Percentiles rank a stretch among this genome's conserved stretches.
Evolutionary conservation across 2,329 filamentous ascomycete species (phyloP).

Genomic region (Venturia asperata): DNA sequence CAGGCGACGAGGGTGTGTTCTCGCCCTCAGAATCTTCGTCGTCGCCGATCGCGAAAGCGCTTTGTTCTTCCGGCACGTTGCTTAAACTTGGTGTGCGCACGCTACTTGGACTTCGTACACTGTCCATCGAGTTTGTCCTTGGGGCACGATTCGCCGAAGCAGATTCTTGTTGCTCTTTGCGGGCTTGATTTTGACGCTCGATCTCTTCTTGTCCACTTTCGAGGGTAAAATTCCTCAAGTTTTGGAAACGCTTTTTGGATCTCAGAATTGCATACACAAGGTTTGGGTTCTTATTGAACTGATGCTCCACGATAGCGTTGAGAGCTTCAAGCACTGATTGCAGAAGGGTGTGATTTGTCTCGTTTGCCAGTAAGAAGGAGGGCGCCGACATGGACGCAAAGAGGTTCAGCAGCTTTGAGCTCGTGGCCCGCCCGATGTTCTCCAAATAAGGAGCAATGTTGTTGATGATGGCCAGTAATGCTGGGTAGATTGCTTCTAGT

Average conservation of each 20-base stretch:
- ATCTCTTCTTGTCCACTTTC: slow-evolving; percentile 91
- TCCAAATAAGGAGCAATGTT: slow-evolving; percentile 84
- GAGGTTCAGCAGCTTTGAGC: slow-evolving; percentile 76
- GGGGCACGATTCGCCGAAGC: slow-evolving; percentile 31
- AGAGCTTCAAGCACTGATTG: slow-evolving; percentile 79
- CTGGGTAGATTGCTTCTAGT: slow-evolving; percentile 84
- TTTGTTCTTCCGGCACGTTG: slow-evolving; percentile 69
- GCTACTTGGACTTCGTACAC: slow-evolving; percentile 55
- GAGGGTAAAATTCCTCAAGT: slow-evolving; percentile 77
- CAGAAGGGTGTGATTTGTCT: slow-evolving; percentile 77
- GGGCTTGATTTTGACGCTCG: slow-evolving; percentile 65
- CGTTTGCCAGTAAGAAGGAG: slow-evolving; percentile 84
- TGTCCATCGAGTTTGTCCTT: slow-evolving; percentile 59
- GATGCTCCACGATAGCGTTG: slow-evolving; percentile 83
- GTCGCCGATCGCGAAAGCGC: slow-evolving; percentile 81
- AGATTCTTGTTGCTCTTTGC: slow-evolving; percentile 51
- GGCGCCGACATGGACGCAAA: slow-evolving; percentile 91
- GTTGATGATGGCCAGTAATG: slow-evolving; percentile 83
- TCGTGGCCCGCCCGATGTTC: slow-evolving; percentile 64
- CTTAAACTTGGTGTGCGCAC: slow-evolving; percentile 52
- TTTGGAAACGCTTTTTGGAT: slow-evolving; percentile 76
- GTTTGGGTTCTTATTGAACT: slow-evolving; percentile 74
- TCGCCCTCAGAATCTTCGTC: slow-evolving; percentile 64
- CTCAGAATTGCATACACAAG: slow-evolving; percentile 73
- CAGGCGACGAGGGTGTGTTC: slow-evolving; percentile 31